A percentile compares a stretch with the other conserved stretches of the same genome.
Evolutionary conservation across 768 basidiomycete species (phyloP).

Genomic region (Rhizopogon sp.): DNA sequence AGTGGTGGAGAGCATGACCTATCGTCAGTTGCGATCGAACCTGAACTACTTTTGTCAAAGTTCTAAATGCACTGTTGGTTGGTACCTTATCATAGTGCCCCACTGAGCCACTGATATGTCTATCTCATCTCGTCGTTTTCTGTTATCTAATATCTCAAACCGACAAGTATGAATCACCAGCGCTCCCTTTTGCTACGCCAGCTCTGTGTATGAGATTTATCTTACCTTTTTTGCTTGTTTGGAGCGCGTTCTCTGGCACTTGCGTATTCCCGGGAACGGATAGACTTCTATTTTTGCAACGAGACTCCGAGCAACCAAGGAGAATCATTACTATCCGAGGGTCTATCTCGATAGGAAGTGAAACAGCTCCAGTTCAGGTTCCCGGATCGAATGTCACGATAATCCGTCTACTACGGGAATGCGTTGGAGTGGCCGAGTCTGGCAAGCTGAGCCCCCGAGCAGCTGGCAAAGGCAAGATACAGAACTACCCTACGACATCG

Average conservation of each 20-base stretch:
- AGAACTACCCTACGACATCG: no score
- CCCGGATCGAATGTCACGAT: background rate
- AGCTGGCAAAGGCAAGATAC: no score
- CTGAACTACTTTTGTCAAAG: background rate
- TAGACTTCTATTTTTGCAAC: background rate
- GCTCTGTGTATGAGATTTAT: background rate
- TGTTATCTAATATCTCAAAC: background rate
- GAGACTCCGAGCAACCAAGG: background rate
- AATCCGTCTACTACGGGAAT: no score
- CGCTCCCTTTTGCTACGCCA: background rate
- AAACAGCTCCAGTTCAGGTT: background rate
- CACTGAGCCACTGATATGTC: background rate
- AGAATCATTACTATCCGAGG: background rate
- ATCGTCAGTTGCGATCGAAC: no score
- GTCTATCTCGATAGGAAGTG: background rate
- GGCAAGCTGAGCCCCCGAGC: no score
- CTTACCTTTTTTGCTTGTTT: background rate
- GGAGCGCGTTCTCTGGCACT: no score
- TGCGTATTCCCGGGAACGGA: no score
- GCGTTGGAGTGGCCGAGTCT: no score
- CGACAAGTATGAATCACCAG: background rate
- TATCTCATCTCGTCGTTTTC: background rate
- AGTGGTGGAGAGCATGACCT: background rate
- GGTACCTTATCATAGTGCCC: background rate
- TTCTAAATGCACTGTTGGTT: background rate